Evolutionary conservation across 108 stramenopile genomes (phyloP), one percentile per base, ranked within the genome.

Genomic region (Cyclotella cryptica): DNA sequence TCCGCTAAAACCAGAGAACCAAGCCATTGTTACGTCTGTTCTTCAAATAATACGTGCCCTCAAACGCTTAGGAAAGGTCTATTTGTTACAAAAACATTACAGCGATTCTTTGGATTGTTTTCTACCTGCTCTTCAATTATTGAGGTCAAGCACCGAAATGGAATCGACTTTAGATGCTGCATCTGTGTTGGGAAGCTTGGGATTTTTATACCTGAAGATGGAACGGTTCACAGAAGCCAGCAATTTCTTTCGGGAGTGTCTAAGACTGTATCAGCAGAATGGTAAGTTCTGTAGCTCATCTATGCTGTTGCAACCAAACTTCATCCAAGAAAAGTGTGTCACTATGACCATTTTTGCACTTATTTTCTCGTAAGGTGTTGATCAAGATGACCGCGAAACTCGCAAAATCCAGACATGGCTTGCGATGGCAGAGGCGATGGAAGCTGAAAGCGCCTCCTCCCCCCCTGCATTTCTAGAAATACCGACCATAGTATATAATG

Each of bases 61-160:
- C 57, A 80, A 80, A 64, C 67, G 79, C 54, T 45, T 80, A 30
- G 79, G 79, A 39, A 80, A 80, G 54, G 79, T 73, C 29, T 49
- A 40, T 29, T 61, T 80, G 10, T 68, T 80, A 29, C 72, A 80
- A 54, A 80, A 72, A 35, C 72, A 80, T 28, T 74, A 80, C 68
- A 69, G 29, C 45, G 59, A 73, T 42, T 72, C 79, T 11, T 45
- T 80, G 43, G 49, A 80, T 3, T 80, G 79, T 69, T 80, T 80
- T 52, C 66, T 80, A 44, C 79, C 79, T 6, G 55, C 72, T 18
- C 72, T 80, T 42, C 65, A 80, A 58, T 21, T 80, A 45, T 24
- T 80, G 49, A 47, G 79, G 54, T 74, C 79, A 10, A 80, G 61
- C 22, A 74, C 69, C 24, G 68, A 73, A 19, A 69, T 69, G 58